These are phyloP conservation scores for Trypanosoma rangeli DNA, from an alignment of 208 protist species.

Conservation along the genomic window DNA sequence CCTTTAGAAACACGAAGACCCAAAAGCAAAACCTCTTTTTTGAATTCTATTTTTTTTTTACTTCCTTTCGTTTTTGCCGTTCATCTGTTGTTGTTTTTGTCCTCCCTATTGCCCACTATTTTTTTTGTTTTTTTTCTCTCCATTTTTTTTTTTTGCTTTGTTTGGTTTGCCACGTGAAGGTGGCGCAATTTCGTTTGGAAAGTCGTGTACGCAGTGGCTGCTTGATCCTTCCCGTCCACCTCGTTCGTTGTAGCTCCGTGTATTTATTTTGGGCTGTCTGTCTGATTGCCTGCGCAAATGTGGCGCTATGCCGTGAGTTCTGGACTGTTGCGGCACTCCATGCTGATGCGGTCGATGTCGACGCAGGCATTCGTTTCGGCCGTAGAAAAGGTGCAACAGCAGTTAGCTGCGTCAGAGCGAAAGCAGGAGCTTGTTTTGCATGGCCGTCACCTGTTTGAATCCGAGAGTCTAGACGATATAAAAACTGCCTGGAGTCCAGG, in stretches of 20 bases:
- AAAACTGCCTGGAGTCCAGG: slow-evolving; percentile 47
- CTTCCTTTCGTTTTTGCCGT: too few relatives aligned
- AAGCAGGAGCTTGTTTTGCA: slow-evolving; percentile 70
- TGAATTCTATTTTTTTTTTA: too few relatives aligned
- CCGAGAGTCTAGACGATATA: slow-evolving; percentile 75
- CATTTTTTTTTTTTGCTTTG: neutral
- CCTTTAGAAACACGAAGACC: too few relatives aligned
- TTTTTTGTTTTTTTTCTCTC: neutral
- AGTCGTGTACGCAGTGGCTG: too few relatives aligned
- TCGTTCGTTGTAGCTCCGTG: neutral
- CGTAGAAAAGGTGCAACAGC: slow-evolving; percentile 72
- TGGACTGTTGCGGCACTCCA: neutral
- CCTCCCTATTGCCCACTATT: neutral
- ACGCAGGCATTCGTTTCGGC: slow-evolving; percentile 65
- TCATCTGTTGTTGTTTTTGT: slow-evolving; percentile 1
- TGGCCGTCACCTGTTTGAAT: slow-evolving; percentile 78
- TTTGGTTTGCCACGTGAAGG: neutral
- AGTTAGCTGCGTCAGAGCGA: slow-evolving; percentile 58
- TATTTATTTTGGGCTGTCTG: neutral
- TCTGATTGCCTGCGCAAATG: neutral
- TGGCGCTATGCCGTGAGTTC: slow-evolving; percentile 11
- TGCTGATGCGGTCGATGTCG: slow-evolving; percentile 36
- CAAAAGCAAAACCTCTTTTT: too few relatives aligned
- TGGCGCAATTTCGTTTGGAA: too few relatives aligned
- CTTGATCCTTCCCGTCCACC: neutral